Base-by-base conservation (phyloP, 202 grass and related monocot genomes). In the Panicum hallii region DNA sequence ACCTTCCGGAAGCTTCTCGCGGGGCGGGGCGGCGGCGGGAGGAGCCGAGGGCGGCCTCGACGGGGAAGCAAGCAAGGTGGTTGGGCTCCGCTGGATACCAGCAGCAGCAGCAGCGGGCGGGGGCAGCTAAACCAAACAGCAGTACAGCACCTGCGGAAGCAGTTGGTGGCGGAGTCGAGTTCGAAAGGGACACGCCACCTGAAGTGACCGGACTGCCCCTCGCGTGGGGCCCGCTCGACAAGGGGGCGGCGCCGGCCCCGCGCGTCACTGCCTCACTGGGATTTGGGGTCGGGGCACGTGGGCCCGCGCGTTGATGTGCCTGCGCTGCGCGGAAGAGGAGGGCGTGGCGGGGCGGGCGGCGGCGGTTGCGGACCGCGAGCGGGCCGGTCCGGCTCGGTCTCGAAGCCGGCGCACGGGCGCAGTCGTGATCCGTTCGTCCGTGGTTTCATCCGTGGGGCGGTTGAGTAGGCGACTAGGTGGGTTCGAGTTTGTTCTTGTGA, bases 191-290 rank as follows among this genome's bases (percentile, higher is more conserved):
- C 41, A 13, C 60, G 83, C 48, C 48, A 4, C 20, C 4, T 22
- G 64, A 67, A 60, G 60, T 50, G 79, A 74, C 43, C 32, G 79
- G 53, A 83, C 17, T 79, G 67, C 79, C 79, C 84, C 87, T 23
- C 42, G 0, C 3, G 47, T 28, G 58, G 81, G 69, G 28, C 55
- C 66, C 15, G 19, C 7, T 22, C 5, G 81, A 9, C 30, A 45
- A 13, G 9, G 38, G 38, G 64, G 13, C 34, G 50, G 63, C 20
- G 38, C 54, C 34, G 52, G 58, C 5, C 61, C 10, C 23, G 17
- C 40, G 52, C 61, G 70, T 80, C 81, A 80, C 7, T 74, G 52
- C 52, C 44, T 80, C 81, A 80, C 7, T 74, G 58, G 72, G 67
- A 73, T 6, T 40, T 4, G 45, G 71, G 19, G 11, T 5, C 5